These are phyloP conservation scores for Fusarium nodosum DNA, from an alignment of 2,329 filamentous ascomycete species.

Conservation along the genomic window DNA sequence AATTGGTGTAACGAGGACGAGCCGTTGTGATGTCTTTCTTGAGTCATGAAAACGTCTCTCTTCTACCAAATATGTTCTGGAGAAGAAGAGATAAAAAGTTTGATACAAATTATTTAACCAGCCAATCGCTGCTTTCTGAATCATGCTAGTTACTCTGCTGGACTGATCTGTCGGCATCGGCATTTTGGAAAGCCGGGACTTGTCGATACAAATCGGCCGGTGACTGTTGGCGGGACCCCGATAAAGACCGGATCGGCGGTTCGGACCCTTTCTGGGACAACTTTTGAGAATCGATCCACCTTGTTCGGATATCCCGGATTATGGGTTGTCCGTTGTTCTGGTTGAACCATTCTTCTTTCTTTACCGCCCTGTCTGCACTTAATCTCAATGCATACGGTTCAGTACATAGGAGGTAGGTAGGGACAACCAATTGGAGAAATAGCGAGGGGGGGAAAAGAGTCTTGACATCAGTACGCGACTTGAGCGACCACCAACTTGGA, in stretches of 20 bases:
- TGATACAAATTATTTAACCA: neutral
- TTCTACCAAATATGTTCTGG: neutral
- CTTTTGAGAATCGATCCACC: slow-evolving; percentile 35
- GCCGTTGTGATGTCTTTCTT: slow-evolving; percentile 1
- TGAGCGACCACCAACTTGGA: slow-evolving; percentile 26
- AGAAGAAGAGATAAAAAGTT: neutral
- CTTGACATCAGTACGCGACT: slow-evolving; percentile 28
- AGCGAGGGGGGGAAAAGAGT: slow-evolving; percentile 1
- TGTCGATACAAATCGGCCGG: slow-evolving; percentile 25
- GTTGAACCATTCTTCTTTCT: slow-evolving; percentile 5
- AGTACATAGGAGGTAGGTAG: neutral
- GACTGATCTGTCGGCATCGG: slow-evolving; percentile 23
- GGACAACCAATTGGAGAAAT: slow-evolving; percentile 17
- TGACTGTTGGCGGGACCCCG: slow-evolving; percentile 27
- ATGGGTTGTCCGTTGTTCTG: neutral
- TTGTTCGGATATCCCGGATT: slow-evolving; percentile 38
- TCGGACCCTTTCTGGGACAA: slow-evolving; percentile 27
- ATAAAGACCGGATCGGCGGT: slow-evolving; percentile 38
- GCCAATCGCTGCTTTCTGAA: slow-evolving; percentile 15
- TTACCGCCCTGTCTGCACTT: slow-evolving; percentile 3
- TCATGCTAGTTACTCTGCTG: neutral
- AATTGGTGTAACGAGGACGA: slow-evolving; percentile 22
- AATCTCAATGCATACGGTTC: neutral
- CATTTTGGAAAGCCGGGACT: slow-evolving; percentile 16
- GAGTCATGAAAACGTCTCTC: slow-evolving; percentile 17